Evolutionary conservation across 208 protist species (phyloP).

Genomic region (Wallacemonas collosoma): DNA sequence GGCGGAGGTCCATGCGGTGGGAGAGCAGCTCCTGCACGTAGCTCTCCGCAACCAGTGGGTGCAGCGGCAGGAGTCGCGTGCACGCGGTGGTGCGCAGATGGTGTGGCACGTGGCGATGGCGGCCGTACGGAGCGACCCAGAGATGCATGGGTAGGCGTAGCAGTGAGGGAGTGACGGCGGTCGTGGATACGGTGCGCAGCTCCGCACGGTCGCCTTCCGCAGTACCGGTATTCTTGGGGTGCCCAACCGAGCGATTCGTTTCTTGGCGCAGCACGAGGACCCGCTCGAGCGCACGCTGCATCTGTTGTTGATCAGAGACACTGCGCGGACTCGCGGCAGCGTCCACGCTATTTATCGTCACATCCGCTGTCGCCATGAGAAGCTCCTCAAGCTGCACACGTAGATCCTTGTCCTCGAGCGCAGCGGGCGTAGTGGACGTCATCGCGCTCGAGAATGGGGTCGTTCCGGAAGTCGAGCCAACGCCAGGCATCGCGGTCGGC

Average conservation of each 20-base stretch:
- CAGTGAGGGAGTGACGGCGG: conserved; percentile 2
- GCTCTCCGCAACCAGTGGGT: conserved; percentile 69
- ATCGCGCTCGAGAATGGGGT: neutral
- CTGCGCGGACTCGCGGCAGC: conserved; percentile 21
- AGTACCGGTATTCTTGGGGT: neutral
- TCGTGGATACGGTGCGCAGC: too few species aligned
- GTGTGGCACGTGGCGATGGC: conserved; percentile 36
- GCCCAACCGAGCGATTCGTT: neutral
- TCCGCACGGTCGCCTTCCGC: too few species aligned
- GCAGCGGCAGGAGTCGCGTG: conserved; percentile 39
- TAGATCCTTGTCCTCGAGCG: conserved; percentile 24
- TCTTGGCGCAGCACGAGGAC: conserved; percentile 25
- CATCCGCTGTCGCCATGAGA: conserved; percentile 18
- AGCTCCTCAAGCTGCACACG: conserved; percentile 39
- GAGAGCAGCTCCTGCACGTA: conserved; percentile 64
- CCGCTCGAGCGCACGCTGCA: conserved; percentile 30
- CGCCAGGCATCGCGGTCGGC: neutral
- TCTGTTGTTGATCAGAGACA: conserved; percentile 5
- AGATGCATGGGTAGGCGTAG: conserved; percentile 15
- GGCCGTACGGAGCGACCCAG: conserved; percentile 46
- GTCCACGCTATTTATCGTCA: conserved; percentile 23
- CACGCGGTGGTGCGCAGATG: conserved; percentile 45
- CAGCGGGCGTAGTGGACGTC: neutral
- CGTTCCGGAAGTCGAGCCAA: neutral
- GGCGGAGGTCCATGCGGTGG: conserved; percentile 40